These are phyloP conservation scores for Colletotrichum liriopes DNA, from an alignment of 2,329 filamentous ascomycete species.

Conservation along the genomic window DNA sequence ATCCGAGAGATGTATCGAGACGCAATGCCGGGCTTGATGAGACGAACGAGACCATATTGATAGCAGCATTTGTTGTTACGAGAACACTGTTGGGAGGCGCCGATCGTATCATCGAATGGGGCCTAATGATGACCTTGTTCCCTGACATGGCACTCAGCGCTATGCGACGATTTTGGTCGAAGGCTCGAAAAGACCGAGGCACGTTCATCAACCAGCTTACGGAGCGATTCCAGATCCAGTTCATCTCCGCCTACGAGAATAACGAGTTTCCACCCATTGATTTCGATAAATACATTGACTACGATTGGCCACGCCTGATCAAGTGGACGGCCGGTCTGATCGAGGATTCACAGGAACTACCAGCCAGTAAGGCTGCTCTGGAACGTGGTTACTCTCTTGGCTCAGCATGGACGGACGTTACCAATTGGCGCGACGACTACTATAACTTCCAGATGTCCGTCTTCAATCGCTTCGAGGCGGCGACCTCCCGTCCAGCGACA, in stretches of 20 bases:
- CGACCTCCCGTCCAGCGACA: slow-evolving; percentile 64
- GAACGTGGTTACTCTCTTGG: slow-evolving; percentile 60
- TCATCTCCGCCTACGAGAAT: slow-evolving; percentile 76
- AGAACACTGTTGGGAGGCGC: slow-evolving; percentile 73
- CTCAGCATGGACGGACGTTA: slow-evolving; percentile 50
- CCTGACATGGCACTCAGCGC: slow-evolving; percentile 66
- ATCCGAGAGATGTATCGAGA: slow-evolving; percentile 31
- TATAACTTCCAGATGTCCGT: slow-evolving; percentile 69
- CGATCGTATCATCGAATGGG: slow-evolving; percentile 74
- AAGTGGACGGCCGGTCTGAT: slow-evolving; percentile 68
- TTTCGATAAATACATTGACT: slow-evolving; percentile 73
- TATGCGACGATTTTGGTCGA: slow-evolving; percentile 70
- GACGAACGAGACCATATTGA: slow-evolving; percentile 51
- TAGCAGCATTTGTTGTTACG: slow-evolving; percentile 72
- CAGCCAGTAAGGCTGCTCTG: slow-evolving; percentile 62
- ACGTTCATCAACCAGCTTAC: slow-evolving; percentile 71
- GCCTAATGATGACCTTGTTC: slow-evolving; percentile 70
- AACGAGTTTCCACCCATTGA: slow-evolving; percentile 74
- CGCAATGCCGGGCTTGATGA: slow-evolving; percentile 34
- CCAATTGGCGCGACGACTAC: slow-evolving; percentile 71
- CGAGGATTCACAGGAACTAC: slow-evolving; percentile 63
- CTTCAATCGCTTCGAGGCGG: slow-evolving; percentile 70
- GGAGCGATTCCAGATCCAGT: slow-evolving; percentile 75
- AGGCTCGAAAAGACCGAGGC: slow-evolving; percentile 65
- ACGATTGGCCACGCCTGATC: slow-evolving; percentile 79